Conservation (phyloP, 2,329 filamentous ascomycete species). For the Trichoderma lentiforme region DNA sequence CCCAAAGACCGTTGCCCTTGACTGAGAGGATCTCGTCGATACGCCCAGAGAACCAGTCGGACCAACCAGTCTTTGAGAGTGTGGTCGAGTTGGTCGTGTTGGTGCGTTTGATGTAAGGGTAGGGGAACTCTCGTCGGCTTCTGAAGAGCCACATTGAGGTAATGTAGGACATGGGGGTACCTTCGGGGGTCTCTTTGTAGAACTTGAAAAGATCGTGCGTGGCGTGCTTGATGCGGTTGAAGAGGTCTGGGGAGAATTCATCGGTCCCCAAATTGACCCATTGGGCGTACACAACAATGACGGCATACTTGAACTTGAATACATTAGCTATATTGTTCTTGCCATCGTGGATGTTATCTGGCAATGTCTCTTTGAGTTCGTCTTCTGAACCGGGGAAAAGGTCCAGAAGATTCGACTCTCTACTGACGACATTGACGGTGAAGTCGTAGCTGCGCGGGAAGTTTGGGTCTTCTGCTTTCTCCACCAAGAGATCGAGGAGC, state of each 20-base stretch:
- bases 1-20: neutral
- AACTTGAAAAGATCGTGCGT: neutral
- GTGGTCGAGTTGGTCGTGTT: neutral
- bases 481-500: constrained; percentile 5
- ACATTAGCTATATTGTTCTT: neutral
- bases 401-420: neutral
- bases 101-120: neutral
- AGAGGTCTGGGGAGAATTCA: neutral
- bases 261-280: constrained; percentile 2
- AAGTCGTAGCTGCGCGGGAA: constrained; percentile 4
- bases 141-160: constrained; percentile 6
- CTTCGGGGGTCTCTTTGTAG: neutral
- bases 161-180: neutral
- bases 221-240: neutral
- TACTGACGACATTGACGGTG: neutral
- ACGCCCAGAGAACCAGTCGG: constrained; percentile 3
- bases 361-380: neutral
- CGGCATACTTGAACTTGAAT: constrained; percentile 2
- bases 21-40: neutral
- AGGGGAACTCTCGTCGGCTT: neutral
- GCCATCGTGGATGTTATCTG: neutral
- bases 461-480: constrained; percentile 1
- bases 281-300: neutral
- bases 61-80: neutral
- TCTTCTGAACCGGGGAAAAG: constrained; percentile 1